Evolutionary conservation across 1,139 yeast species (phyloP).

Genomic region (Casaregolazyma suthepensis): DNA sequence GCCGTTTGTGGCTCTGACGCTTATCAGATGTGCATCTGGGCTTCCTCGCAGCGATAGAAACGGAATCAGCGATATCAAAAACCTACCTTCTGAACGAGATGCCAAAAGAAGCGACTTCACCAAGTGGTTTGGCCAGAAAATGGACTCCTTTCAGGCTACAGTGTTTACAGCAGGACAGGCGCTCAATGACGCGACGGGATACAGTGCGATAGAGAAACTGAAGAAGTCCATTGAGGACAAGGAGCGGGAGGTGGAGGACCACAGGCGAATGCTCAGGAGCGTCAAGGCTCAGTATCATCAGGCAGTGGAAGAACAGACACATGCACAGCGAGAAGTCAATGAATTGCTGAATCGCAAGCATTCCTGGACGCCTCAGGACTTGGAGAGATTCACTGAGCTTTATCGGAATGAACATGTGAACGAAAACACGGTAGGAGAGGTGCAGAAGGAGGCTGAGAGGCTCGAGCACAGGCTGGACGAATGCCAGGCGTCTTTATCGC

Average conservation of each 20-base stretch:
- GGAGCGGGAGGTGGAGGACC: conserved; percentile 42
- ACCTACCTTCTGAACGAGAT: conserved; percentile 41
- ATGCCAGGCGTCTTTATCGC: conserved; percentile 61
- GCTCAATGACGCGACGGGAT: conserved; percentile 89
- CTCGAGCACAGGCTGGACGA: conserved; percentile 67
- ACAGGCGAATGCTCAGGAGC: conserved; percentile 44
- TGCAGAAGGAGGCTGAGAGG: conserved; percentile 46
- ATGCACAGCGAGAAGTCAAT: conserved; percentile 79
- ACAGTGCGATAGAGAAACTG: conserved; percentile 69
- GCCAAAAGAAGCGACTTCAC: conserved; percentile 44
- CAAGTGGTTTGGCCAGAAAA: conserved; percentile 46
- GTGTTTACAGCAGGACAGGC: conserved; percentile 66
- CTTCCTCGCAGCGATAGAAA: not conserved
- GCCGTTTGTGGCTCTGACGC: not conserved
- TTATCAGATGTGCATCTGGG: not conserved
- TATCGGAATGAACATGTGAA: conserved; percentile 78
- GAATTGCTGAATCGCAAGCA: conserved; percentile 82
- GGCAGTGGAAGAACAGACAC: conserved; percentile 61
- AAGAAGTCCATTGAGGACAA: conserved; percentile 51
- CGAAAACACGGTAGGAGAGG: conserved; percentile 52
- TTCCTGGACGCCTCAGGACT: conserved; percentile 69
- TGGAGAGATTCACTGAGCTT: conserved; percentile 76
- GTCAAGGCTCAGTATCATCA: conserved; percentile 52
- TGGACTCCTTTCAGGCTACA: conserved; percentile 61
- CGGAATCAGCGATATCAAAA: not conserved